Evolutionary conservation across 2,329 filamentous ascomycete genomes (phyloP).

Genomic region (Cladosporium sp.): DNA sequence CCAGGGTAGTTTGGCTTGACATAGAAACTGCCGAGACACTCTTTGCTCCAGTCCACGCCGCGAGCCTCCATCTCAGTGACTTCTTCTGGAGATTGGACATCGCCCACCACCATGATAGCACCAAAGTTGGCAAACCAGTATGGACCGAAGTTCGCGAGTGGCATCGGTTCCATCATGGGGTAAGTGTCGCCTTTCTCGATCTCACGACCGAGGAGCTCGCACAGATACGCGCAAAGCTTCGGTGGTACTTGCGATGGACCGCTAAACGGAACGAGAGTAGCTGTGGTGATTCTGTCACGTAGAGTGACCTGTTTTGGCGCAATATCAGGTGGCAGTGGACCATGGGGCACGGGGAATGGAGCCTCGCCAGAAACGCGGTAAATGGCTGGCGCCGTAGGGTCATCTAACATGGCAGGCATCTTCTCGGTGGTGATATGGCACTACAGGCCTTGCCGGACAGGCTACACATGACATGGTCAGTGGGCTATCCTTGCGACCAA

Average conservation of each 20-base stretch:
- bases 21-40: slow-evolving; percentile 87
- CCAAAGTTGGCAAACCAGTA: slow-evolving; percentile 94
- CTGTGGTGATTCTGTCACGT: slow-evolving; percentile 78
- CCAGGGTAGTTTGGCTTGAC: slow-evolving; percentile 94
- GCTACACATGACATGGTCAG: slow-evolving; percentile 9
- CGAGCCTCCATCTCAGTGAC: slow-evolving; percentile 47
- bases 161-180: slow-evolving; percentile 77
- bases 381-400: slow-evolving; percentile 69
- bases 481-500: background rate
- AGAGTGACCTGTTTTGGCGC: slow-evolving; percentile 75
- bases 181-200: slow-evolving; percentile 92
- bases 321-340: slow-evolving; percentile 68
- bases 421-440: slow-evolving; percentile 28
- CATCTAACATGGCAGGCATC: slow-evolving; percentile 79
- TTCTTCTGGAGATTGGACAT: slow-evolving; percentile 63
- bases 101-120: slow-evolving; percentile 81
- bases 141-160: slow-evolving; percentile 70
- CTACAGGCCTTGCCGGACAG: background rate
- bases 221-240: slow-evolving; percentile 73
- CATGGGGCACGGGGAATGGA: slow-evolving; percentile 64
- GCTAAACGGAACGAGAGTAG: slow-evolving; percentile 79
- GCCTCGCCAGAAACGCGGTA: slow-evolving; percentile 66
- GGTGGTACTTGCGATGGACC: slow-evolving; percentile 74
- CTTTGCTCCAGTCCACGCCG: slow-evolving; percentile 69
- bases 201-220: slow-evolving; percentile 82